These are phyloP conservation scores for Colletotrichum cuscutae DNA, from an alignment of 2,329 filamentous ascomycete genomes.

Conservation along the genomic window DNA sequence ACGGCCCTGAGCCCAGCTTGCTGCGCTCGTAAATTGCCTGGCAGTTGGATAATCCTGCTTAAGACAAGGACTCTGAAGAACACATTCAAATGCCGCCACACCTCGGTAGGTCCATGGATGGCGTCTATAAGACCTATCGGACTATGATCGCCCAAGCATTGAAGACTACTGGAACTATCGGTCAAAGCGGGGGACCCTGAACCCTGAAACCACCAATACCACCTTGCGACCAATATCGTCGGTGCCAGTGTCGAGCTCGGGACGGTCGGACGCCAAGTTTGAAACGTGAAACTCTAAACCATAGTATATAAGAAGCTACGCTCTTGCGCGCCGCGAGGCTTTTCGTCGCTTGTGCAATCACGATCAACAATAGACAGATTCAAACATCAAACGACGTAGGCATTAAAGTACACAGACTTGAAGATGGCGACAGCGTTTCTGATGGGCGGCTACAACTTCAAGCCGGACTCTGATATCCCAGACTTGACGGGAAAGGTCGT, in stretches of 20 bases:
- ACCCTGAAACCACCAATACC: not conserved
- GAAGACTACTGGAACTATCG: not conserved
- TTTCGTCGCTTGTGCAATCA: too few species aligned
- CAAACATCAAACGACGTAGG: not conserved
- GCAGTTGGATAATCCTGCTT: not conserved
- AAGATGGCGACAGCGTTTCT: conserved; percentile 23
- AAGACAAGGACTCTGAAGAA: not conserved
- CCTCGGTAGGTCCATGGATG: conserved; percentile 2
- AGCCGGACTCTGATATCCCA: conserved; percentile 43
- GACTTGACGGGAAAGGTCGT: conserved; percentile 47
- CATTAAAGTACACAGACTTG: not conserved
- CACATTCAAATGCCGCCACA: not conserved
- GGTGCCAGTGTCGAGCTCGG: not conserved
- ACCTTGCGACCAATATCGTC: not conserved
- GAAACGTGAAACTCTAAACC: conserved; percentile 22
- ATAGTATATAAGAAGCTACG: not conserved
- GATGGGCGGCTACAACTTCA: conserved; percentile 26
- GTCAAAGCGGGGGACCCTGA: conserved; percentile 3
- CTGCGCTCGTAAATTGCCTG: not conserved
- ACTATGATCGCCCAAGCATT: not conserved
- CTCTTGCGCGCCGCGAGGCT: not conserved
- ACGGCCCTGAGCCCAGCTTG: not conserved
- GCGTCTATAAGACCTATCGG: not conserved
- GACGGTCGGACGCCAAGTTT: conserved; percentile 14
- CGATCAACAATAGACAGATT: not conserved